Evolutionary conservation across 192 early-diverging fungal species (phyloP), one percentile per base, ranked within the genome.

Genomic region (Dissophora globulifera): DNA sequence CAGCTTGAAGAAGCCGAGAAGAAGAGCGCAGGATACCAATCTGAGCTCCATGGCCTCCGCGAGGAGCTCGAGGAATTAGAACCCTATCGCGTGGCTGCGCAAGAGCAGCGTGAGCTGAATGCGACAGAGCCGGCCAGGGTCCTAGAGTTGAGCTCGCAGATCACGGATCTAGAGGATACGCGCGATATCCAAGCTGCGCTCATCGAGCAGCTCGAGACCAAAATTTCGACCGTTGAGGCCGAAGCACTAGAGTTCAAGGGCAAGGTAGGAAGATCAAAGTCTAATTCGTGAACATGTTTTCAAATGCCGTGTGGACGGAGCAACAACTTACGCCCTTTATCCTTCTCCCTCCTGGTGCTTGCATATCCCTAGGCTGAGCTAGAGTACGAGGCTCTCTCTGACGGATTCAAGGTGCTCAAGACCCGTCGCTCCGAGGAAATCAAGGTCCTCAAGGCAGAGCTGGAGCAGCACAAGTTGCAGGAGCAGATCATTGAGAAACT

Each of bases 191-290:
- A 76, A 20, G 63, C 72, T 2, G 63, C 58, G 23, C 45, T 76
- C 57, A 76, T 76, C 26, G 63, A 76, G 31, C 61, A 76, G 27
- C 64, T 76, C 1, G 72, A 76, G 20, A 56, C 72, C 31, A 76
- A 76, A 47, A 76, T 76, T 40, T 61, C 63, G 1, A 76, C 72
- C 6, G 72, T 76, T 17, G 72, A 76, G 27, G 72, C 72, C 12
- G 64, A 76, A 25, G 72, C 72, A 23, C 40, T 76, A 17, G 72
- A 60, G n/a, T 76, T 76, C 64, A 76, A 76, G 72, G 64, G 72
- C 57, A 76, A 76, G 63, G 72, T 76, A 60, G 41, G 31, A n/a
- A 2, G 15, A 43, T 13, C n/a, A n/a, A n/a, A n/a, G n/a, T n/a
- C n/a, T n/a, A n/a, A n/a, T n/a, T n/a, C n/a, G n/a, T n/a, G n/a